Conservation (phyloP, 768 basidiomycete genomes). For the Cystofilobasidium capitatum region DNA sequence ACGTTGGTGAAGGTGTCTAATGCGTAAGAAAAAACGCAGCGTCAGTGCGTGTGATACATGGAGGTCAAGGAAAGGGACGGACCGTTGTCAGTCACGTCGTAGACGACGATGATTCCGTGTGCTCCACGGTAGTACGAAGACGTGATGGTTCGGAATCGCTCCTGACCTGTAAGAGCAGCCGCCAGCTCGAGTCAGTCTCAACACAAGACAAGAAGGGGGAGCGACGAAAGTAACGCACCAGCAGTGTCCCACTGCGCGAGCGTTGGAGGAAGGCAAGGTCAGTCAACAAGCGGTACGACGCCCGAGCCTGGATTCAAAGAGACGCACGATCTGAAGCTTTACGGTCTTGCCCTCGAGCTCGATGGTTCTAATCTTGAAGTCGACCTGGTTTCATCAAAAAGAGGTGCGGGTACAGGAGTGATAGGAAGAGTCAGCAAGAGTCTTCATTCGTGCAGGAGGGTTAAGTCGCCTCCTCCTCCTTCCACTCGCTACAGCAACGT, state of each 20-base stretch:
- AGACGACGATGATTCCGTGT: constrained; percentile 28
- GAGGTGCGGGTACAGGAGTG: background rate
- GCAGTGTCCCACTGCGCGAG: constrained; percentile 24
- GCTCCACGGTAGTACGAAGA: constrained; percentile 29
- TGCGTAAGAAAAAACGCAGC: too few species aligned
- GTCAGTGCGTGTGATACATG: background rate
- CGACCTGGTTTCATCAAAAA: constrained; percentile 11
- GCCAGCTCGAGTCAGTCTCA: background rate
- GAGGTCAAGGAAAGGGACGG: background rate
- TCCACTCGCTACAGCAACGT: background rate
- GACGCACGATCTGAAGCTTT: constrained; percentile 28
- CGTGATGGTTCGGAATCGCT: constrained; percentile 29
- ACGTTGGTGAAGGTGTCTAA: constrained; percentile 28
- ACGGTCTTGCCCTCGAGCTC: constrained; percentile 29
- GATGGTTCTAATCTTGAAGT: constrained; percentile 28
- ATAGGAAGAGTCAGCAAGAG: background rate
- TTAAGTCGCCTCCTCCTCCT: background rate
- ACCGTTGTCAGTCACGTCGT: constrained; percentile 28
- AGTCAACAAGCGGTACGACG: background rate
- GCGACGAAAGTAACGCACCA: constrained; percentile 9
- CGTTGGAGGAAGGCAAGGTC: background rate
- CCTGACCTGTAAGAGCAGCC: constrained; percentile 24
- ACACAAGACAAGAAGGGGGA: background rate
- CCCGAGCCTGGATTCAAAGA: background rate
- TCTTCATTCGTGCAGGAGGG: background rate